Conservation (phyloP, 2,329 filamentous ascomycete genomes). For the Phaeosphaeria sp. region DNA sequence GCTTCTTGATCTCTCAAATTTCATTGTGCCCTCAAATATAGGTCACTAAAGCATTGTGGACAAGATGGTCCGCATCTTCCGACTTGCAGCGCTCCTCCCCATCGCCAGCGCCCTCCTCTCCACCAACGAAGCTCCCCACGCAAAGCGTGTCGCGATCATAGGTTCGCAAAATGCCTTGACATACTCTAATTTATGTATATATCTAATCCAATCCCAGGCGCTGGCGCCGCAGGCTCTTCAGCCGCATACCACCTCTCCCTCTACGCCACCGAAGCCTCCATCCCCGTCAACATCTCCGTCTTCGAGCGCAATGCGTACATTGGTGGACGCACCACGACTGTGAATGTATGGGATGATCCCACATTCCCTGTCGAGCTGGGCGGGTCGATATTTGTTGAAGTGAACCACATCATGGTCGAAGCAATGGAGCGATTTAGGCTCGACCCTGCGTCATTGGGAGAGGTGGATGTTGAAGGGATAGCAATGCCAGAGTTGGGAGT, state of each 20-base stretch:
- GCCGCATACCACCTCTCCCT: constrained; percentile 81
- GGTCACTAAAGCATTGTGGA: background rate
- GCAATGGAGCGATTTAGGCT: constrained; percentile 77
- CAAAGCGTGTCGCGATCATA: constrained; percentile 48
- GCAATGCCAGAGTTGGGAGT: constrained; percentile 67
- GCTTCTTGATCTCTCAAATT: background rate
- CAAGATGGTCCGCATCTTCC: constrained; percentile 15
- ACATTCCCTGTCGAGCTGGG: constrained; percentile 80
- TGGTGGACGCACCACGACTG: constrained; percentile 86
- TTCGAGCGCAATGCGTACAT: constrained; percentile 81
- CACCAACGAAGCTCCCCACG: constrained; percentile 13
- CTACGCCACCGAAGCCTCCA: constrained; percentile 67
- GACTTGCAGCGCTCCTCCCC: constrained; percentile 22
- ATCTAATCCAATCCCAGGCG: constrained; percentile 63
- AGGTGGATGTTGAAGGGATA: constrained; percentile 2
- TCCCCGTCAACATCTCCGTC: constrained; percentile 79
- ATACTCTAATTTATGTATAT: background rate
- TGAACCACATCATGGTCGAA: constrained; percentile 82
- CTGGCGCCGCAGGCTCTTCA: constrained; percentile 86
- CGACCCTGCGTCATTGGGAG: constrained; percentile 42
- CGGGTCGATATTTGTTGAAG: constrained; percentile 86
- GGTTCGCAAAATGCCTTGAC: constrained; percentile 23
- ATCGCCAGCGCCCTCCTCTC: constrained; percentile 24
- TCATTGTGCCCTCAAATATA: background rate
- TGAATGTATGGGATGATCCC: constrained; percentile 74